Conservation (phyloP, 768 basidiomycete genomes). For the Tulasnella sp. region DNA sequence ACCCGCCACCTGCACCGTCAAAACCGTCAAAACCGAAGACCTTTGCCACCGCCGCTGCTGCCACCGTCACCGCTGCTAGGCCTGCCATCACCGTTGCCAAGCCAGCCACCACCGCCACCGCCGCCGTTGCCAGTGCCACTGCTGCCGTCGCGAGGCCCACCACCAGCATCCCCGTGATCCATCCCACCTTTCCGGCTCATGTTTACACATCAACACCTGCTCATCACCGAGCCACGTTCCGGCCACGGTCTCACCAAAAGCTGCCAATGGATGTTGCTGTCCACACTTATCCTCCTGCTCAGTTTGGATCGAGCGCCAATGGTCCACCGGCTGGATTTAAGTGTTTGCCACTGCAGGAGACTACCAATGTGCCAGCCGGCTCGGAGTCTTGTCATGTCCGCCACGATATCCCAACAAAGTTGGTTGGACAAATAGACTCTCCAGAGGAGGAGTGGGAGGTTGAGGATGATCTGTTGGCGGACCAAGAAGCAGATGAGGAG, state of each 20-base stretch:
- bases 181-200: too few relatives aligned
- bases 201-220: background rate
- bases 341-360: too few relatives aligned
- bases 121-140: background rate
- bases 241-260: background rate
- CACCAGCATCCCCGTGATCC: background rate
- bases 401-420: too few relatives aligned
- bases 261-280: background rate
- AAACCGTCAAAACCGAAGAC: background rate
- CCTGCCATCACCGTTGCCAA: background rate
- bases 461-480: background rate
- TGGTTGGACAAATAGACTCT: background rate
- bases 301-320: background rate
- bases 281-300: background rate
- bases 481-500: too few relatives aligned
- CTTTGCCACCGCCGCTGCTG: too few relatives aligned
- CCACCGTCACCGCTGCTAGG: background rate
- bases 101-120: too few relatives aligned
- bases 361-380: too few relatives aligned
- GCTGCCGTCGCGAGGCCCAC: background rate
- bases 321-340: background rate
- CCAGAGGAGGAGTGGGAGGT: too few relatives aligned
- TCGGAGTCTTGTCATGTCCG: too few relatives aligned
- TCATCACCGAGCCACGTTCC: background rate
- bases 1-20: background rate